These are phyloP conservation scores for Cymbopogon citratus DNA, from an alignment of 176 grass and related monocot genomes.

Conservation along the genomic window DNA sequence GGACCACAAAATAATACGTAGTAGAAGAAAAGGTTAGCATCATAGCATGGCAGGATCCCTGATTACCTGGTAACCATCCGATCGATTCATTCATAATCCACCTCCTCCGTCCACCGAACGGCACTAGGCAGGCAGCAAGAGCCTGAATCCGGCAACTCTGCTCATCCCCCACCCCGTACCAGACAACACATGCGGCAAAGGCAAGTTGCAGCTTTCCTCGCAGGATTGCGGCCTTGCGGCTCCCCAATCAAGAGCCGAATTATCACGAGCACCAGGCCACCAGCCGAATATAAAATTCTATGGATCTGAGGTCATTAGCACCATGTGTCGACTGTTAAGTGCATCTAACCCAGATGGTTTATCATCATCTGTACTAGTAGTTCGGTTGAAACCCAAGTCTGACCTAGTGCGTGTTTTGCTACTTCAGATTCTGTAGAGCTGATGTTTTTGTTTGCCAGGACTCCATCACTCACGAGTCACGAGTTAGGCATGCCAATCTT, in stretches of 20 bases:
- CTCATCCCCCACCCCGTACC: neutral
- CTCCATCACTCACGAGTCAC: neutral
- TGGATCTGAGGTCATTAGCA: neutral
- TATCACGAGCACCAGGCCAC: neutral
- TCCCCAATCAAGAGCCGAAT: neutral
- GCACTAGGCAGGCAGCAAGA: slow-evolving; percentile 5
- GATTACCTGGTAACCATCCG: slow-evolving; percentile 16
- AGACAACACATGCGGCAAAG: neutral
- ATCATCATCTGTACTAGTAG: neutral
- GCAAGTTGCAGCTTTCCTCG: neutral
- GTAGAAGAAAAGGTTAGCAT: neutral
- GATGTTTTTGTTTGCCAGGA: too few species aligned
- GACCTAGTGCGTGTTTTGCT: neutral
- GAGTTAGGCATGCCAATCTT: neutral
- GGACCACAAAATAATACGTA: neutral
- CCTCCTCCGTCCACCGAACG: slow-evolving; percentile 10
- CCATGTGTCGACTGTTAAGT: neutral
- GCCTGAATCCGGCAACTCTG: slow-evolving; percentile 18
- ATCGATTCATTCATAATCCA: neutral
- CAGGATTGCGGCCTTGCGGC: neutral
- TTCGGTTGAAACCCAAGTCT: neutral
- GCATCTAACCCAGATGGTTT: neutral
- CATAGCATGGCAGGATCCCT: neutral
- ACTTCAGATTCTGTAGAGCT: neutral
- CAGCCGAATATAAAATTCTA: neutral